Evolutionary conservation across 2,329 filamentous ascomycete species (phyloP), one percentile per base, ranked within the genome.

Genomic region (Aspergillus viridinutans): DNA sequence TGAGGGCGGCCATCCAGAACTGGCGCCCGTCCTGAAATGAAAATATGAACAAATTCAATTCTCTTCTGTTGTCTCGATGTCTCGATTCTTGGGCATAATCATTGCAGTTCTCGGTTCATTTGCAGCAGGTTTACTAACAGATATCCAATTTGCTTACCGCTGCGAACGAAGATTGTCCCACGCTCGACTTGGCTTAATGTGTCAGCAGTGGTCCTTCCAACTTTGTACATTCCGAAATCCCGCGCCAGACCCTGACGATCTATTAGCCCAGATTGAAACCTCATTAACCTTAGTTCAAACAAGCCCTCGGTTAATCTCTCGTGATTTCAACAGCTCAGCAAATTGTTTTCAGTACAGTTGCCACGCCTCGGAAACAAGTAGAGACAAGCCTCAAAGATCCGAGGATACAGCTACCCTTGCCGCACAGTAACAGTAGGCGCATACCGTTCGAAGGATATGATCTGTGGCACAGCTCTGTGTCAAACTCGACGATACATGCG

Each of bases 1-100:
- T 68, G 67, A 71, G 66, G 68, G 70, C 65, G 63, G 69, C 64
- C 68, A 67, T 64, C 66, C 56, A 66, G 66, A 71, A 62, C 64
- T 70, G 71, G 72, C 66, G 66, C 67, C 70, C 64, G 60, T 65
- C 68, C 71, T 60, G 61, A 67, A 72, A 74, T 74, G 72, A 74
- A 72, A 73, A 72, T 68, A 69, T 70, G 69, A 72, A 72, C 67
- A 68, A 69, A 67, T 69, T 61, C 54, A 64, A 68, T 64, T 66
- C 52, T 58, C 54, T 62, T 57, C 55, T 56, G 58, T 54, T 56
- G 35, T 58, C 56, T 60, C 38, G 47, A 29, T 47, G 42, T 38
- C 50, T 50, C 49, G 43, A 28, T 53, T n/a, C 28, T 52, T 28
- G 25, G 10, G 28, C 28, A 29, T 12, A 28, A 28, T 9, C 26